Conservation (phyloP, 768 basidiomycete genomes). For the Boletus bicolor region DNA sequence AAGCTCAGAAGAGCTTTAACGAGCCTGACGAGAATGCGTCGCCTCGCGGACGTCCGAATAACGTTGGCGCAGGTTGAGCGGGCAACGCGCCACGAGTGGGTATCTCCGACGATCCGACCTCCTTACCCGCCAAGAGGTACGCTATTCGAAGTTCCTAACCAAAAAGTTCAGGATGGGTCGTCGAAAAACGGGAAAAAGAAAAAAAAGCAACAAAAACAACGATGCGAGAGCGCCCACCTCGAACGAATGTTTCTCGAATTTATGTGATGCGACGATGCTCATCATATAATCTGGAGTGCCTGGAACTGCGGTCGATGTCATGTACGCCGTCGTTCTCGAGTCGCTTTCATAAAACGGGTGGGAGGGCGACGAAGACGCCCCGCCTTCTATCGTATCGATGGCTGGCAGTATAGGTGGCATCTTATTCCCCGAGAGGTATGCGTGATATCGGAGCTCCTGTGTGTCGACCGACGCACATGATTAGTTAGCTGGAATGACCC, state of each 20-base stretch:
- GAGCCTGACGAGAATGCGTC: conserved; percentile 30
- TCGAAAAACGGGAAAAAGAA: not conserved
- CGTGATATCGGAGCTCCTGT: conserved; percentile 44
- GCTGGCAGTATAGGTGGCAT: conserved; percentile 4
- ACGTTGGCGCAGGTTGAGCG: conserved; percentile 19
- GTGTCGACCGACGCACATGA: conserved; percentile 11
- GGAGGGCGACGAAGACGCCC: not conserved
- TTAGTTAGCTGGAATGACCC: conserved; percentile 10
- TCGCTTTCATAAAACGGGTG: conserved; percentile 28
- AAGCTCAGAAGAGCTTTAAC: conserved; percentile 15
- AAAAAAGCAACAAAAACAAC: not conserved
- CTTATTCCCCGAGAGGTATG: conserved; percentile 40
- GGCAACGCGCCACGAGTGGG: conserved; percentile 25
- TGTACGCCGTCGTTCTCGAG: conserved; percentile 21
- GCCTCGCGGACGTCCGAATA: conserved; percentile 32
- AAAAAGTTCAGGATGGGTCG: not conserved
- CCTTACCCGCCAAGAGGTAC: conserved; percentile 38
- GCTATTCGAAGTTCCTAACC: conserved; percentile 53
- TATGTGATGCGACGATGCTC: conserved; percentile 36
- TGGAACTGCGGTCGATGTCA: conserved; percentile 6
- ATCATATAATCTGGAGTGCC: conserved; percentile 33
- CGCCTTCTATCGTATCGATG: conserved; percentile 1
- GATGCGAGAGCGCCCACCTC: conserved; percentile 36
- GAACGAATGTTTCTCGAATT: conserved; percentile 44
- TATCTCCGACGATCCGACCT: conserved; percentile 42